Base-by-base conservation (phyloP, 495 filamentous ascomycete genomes). In the Penicillium argentinense region DNA sequence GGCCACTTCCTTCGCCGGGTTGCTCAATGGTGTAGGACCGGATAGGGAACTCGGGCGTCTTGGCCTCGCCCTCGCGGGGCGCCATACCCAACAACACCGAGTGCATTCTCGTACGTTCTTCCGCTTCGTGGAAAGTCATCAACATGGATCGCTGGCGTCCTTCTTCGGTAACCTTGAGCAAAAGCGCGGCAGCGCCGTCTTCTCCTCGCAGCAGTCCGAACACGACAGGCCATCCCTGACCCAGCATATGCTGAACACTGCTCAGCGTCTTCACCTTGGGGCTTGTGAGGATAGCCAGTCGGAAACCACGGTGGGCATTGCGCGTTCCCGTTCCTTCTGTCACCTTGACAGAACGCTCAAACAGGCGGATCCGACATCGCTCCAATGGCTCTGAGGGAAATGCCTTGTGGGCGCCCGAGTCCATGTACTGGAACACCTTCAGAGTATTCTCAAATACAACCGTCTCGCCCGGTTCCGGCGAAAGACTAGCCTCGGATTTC, bases 351-450 rank as follows among this genome's bases (percentile, higher is more conserved):
- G 75, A 67, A 36, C 78, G 79, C 59, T 95, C 88, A 57, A 91
- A 96, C 25, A 95, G 39, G 13, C 79, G 75, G 38, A 91, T 50
- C 16, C 78, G 78, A 58, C 89, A 93, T 14, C 80, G 69, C 26
- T 79, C 77, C 9, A 85, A 68, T n/a, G 83, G 77, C 5, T 91
- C 87, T 27, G 79, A 67, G 8, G 89, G 88, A 61, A 95, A 95
- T 5, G 78, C 73, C 40, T 78, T 74, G 12, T 82, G 71, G 39
- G 83, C 73, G 24, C 77, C 77, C 8, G 83, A 73, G 56, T 92
- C 87, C 61, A 88, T 81, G 54, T 88, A 89, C 42, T 89, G 84
- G 52, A 92, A 86, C 3, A 79, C 71, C 42, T 81, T 79, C 4
- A 95, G 64, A 6, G 73, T 80, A 2, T 72, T 77, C 52, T 85